Evolutionary conservation across 768 basidiomycete species (phyloP), one percentile per base, ranked within the genome.

Genomic region (Leccinum boreale): DNA sequence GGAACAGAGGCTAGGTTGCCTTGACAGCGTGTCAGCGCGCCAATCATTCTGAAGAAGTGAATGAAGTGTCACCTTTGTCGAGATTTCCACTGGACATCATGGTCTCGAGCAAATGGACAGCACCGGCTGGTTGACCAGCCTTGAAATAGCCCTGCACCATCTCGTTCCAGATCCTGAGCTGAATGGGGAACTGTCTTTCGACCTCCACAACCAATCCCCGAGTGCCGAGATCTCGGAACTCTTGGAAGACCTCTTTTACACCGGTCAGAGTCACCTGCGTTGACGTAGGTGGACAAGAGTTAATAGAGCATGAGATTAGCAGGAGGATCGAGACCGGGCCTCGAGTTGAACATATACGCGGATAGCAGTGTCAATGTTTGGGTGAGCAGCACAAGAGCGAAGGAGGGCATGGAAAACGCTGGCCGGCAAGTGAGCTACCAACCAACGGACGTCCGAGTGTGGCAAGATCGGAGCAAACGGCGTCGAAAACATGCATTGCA

Each of bases 61-160:
- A 42, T 5, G 6, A 8, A 31, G 4, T 7, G 2, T 36, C 19
- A 69, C 65, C 55, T 63, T 59, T 50, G 31, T 61, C 8, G 72
- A 55, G 35, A 35, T 53, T 58, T 7, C 62, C 67, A 1, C 80
- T 74, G 56, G 81, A 77, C 70, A 93, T 74, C 89, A 94, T 92
- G 60, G 79, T 71, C 55, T 88, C 84, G 42, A 94, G 73, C 3
- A 94, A 70, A 23, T 70, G 82, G 10, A 93, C 65, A 8, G 85
- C 92, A 47, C 80, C 81, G 21, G 82, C 83, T 0, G 87, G 79
- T 52, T 84, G 73, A 2, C 85, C 84, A 39, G 76, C 80, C 35
- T 76, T 78, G 77, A 94, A 87, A 70, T 90, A 87, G 0, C 85
- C 80, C 50, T 84, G 78, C 33, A 94, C 83, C 86, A 92, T 91